Evolutionary conservation across 495 filamentous ascomycete genomes (phyloP).

Genomic region (Echria macrotheca): DNA sequence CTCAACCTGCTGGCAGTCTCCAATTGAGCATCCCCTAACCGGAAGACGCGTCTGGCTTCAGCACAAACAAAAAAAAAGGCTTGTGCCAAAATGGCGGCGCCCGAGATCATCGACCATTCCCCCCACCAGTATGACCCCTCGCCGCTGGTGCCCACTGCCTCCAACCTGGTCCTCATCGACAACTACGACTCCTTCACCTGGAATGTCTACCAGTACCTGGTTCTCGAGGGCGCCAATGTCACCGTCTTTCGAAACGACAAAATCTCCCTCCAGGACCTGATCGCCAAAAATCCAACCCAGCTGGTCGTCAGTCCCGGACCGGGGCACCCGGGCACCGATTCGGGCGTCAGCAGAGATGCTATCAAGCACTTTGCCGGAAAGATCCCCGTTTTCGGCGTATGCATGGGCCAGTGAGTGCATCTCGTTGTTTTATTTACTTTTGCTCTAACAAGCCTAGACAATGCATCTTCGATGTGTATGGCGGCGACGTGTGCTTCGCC

Average conservation of each 20-base stretch:
- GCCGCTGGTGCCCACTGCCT: slow-evolving; percentile 63
- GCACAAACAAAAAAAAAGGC: too few species aligned
- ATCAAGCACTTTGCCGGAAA: slow-evolving; percentile 92
- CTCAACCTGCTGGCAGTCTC: not conserved
- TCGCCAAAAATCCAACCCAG: slow-evolving; percentile 79
- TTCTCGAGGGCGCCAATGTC: slow-evolving; percentile 85
- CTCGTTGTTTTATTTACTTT: not conserved
- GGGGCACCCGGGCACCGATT: slow-evolving; percentile 83
- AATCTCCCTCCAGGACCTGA: slow-evolving; percentile 76
- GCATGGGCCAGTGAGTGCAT: slow-evolving; percentile 81
- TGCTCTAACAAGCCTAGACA: slow-evolving; percentile 44
- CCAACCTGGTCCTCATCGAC: slow-evolving; percentile 92
- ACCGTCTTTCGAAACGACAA: slow-evolving; percentile 90
- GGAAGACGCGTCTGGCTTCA: too few species aligned
- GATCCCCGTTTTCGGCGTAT: slow-evolving; percentile 94
- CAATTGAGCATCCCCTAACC: too few species aligned
- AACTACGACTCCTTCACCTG: slow-evolving; percentile 99
- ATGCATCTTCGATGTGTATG: slow-evolving; percentile 89
- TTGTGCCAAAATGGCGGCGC: slow-evolving; percentile 36
- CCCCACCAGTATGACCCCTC: slow-evolving; percentile 71
- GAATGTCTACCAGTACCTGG: slow-evolving; percentile 98
- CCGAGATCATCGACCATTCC: slow-evolving; percentile 74
- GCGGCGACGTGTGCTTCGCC: slow-evolving; percentile 84
- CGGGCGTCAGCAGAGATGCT: slow-evolving; percentile 85
- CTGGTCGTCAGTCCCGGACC: slow-evolving; percentile 92